Conservation (phyloP, 164 flowering plant species). For the Buxus sempervirens region DNA sequence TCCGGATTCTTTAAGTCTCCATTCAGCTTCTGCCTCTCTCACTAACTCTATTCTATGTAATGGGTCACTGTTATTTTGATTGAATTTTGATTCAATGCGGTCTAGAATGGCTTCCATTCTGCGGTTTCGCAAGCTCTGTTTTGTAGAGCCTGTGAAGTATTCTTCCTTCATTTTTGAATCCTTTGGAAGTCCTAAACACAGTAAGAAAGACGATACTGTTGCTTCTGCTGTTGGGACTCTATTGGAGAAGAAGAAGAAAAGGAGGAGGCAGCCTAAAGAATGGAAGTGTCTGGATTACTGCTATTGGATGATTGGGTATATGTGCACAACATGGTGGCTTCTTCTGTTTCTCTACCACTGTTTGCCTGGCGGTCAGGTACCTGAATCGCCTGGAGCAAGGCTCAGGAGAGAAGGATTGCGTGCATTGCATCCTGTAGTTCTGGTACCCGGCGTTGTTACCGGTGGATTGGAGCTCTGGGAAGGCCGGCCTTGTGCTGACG, state of each 20-base stretch:
- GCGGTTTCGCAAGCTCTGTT: constrained; percentile 50
- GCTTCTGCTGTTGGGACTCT: constrained; percentile 3
- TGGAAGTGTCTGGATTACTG: constrained; percentile 66
- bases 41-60: constrained; percentile 4
- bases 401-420: constrained; percentile 24
- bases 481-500: constrained; percentile 68
- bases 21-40: neutral
- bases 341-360: constrained; percentile 45
- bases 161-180: constrained; percentile 25
- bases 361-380: constrained; percentile 37
- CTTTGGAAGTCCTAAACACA: constrained; percentile 15
- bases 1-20: neutral
- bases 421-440: constrained; percentile 19
- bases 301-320: constrained; percentile 59
- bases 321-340: constrained; percentile 77
- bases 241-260: constrained; percentile 20
- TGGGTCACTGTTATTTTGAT: constrained; percentile 12
- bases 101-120: constrained; percentile 49
- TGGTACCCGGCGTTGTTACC: constrained; percentile 22
- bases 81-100: neutral
- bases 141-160: constrained; percentile 39
- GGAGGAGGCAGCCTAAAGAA: constrained; percentile 24
- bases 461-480: constrained; percentile 47
- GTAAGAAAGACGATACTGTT: constrained; percentile 18
- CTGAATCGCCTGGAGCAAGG: constrained; percentile 53